Evolutionary conservation across 768 basidiomycete genomes (phyloP), one percentile per base, ranked within the genome.

Genomic region (Pilatotrama ljubarskyi): DNA sequence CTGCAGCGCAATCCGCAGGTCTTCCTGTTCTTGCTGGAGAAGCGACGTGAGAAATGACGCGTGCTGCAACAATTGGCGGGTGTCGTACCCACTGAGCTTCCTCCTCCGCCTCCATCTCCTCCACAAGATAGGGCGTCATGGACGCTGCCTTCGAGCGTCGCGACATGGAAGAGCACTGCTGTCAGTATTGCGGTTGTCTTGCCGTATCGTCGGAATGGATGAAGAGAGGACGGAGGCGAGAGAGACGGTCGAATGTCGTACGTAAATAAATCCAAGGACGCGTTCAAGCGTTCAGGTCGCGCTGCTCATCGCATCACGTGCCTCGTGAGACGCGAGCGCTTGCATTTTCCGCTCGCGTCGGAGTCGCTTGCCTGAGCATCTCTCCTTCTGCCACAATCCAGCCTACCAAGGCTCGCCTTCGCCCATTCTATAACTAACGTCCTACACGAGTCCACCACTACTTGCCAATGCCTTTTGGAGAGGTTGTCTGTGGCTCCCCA

Each of bases 401-500:
- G 10, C n/a, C n/a, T 36, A 32, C 49, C 11, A 10, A 37, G n/a
- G n/a, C n/a, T n/a, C n/a, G n/a, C n/a, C n/a, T 5, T 18, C 20
- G 20, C 54, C n/a, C 15, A 22, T 13, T 20, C 9, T 38, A 20
- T 26, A 20, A 36, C 26, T 24, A n/a, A 38, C 25, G 14, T 22
- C 24, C 18, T 20, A 7, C 13, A n/a, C 18, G n/a, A n/a, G n/a
- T 20, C 22, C 4, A 13, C 47, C 29, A 32, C 29, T 32, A 10
- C 29, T 5, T 4, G 29, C 29, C n/a, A 22, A 92, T 94, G 92
- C 90, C 91, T 14, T 94, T 94, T 66, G 91, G 92, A 24, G 92
- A 94, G 74, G 77, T 93, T 58, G 90, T 94, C 55, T 89, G 90
- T 65, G 91, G 91, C 5, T 87, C 92, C 10, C 92, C 91, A 32